These are phyloP conservation scores for Talaromyces albobiverticillius DNA, from an alignment of 2,329 filamentous ascomycete genomes.

Conservation along the genomic window DNA sequence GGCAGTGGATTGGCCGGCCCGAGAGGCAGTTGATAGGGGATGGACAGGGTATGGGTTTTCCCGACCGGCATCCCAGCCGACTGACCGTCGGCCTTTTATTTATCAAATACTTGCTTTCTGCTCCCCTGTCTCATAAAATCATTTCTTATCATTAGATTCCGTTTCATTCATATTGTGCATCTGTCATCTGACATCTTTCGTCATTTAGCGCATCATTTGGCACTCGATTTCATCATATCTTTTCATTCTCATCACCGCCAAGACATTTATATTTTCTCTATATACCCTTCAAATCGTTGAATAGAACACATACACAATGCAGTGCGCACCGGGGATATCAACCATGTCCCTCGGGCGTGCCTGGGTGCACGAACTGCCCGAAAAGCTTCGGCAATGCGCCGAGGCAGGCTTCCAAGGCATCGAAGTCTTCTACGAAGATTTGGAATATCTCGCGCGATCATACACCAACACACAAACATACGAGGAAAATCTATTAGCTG, in stretches of 20 bases:
- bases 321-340: conserved; percentile 57
- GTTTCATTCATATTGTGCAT: neutral
- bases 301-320: neutral
- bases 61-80: neutral
- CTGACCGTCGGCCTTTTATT: neutral
- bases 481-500: conserved; percentile 51
- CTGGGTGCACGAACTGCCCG: conserved; percentile 63
- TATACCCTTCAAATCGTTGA: neutral
- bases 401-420: conserved; percentile 65
- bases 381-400: conserved; percentile 66
- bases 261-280: too few species aligned
- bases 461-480: conserved; percentile 36
- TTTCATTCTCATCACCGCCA: too few species aligned
- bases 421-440: conserved; percentile 76
- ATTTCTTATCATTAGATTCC: neutral
- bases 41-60: neutral
- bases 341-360: conserved; percentile 72
- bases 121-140: neutral
- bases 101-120: neutral
- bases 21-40: neutral
- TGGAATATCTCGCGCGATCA: conserved; percentile 58
- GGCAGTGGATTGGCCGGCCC: too few species aligned
- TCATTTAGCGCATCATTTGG: too few species aligned
- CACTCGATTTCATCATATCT: too few species aligned
- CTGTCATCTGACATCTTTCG: too few species aligned